These are phyloP conservation scores for Alnus glutinosa DNA, from an alignment of 306 rosid genomes.

Conservation along the genomic window DNA sequence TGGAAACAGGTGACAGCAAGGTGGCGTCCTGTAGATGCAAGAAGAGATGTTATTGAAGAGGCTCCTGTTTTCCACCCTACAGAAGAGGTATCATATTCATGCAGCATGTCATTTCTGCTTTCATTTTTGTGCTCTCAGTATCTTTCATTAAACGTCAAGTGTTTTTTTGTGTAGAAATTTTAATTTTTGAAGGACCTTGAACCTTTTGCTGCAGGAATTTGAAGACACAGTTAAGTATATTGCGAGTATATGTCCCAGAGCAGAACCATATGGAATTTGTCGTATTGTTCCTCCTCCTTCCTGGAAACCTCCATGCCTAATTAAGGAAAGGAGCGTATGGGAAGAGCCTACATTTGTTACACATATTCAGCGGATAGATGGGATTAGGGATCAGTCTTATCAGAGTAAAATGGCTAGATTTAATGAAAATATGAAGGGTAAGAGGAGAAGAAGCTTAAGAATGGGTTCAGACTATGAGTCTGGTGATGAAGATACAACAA, in stretches of 20 bases:
- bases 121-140: conserved; percentile 20
- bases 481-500: conserved; percentile 30
- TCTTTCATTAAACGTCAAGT: conserved; percentile 23
- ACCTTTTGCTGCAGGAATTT: conserved; percentile 66
- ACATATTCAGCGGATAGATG: conserved; percentile 68
- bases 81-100: conserved; percentile 51
- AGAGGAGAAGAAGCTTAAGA: conserved; percentile 46
- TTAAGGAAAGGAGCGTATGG: conserved; percentile 47
- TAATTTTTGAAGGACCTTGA: conserved; percentile 25
- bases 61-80: conserved; percentile 76
- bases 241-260: conserved; percentile 60
- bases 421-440: conserved; percentile 29
- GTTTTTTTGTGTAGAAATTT: conserved; percentile 18
- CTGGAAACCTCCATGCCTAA: conserved; percentile 61
- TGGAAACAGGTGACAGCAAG: conserved; percentile 74
- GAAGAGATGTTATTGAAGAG: conserved; percentile 53
- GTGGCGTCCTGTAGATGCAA: conserved; percentile 76
- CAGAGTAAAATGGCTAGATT: conserved; percentile 26
- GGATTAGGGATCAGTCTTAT: conserved; percentile 42
- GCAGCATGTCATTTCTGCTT: conserved; percentile 23
- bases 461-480: conserved; percentile 39
- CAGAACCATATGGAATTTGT: conserved; percentile 74
- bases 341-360: conserved; percentile 54
- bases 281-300: conserved; percentile 80
- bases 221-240: conserved; percentile 61